Evolutionary conservation across 352 stramenopile genomes (phyloP).

Genomic region (Blastocystis sp.): DNA sequence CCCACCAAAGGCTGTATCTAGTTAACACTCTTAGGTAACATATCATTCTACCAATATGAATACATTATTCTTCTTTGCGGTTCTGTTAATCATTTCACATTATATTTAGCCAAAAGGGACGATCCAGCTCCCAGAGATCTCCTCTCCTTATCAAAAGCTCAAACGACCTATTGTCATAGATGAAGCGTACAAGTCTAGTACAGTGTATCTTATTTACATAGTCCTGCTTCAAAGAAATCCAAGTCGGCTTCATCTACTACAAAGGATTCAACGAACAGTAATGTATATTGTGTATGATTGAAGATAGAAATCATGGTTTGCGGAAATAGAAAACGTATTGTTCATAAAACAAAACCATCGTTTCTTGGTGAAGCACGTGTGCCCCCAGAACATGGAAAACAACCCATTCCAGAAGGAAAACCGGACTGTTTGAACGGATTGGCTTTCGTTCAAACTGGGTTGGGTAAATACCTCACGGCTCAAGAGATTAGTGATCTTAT

Average conservation of each 20-base stretch:
- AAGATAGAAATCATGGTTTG: not conserved
- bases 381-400: conserved; percentile 54
- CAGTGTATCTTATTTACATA: not conserved
- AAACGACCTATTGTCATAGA: conserved; percentile 63
- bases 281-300: not conserved
- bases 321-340: conserved; percentile 16
- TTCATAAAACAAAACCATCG: conserved; percentile 48
- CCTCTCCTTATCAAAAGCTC: conserved; percentile 15
- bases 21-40: too few species aligned
- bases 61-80: too few species aligned
- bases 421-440: conserved; percentile 28
- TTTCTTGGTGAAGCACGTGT: not conserved
- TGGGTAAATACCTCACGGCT: conserved; percentile 14
- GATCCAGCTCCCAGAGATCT: too few species aligned
- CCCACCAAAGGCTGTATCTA: too few species aligned
- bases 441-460: conserved; percentile 52
- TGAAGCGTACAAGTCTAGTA: not conserved
- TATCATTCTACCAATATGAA: too few species aligned
- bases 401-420: conserved; percentile 52
- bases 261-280: not conserved
- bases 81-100: too few species aligned
- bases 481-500: conserved; percentile 67
- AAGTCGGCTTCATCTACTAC: not conserved
- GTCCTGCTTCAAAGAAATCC: conserved; percentile 7
- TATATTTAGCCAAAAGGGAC: too few species aligned